phyloP scores from a whole-genome alignment of 176 grass and related monocot genomes.

The Coix lacrymajobi region DNA sequence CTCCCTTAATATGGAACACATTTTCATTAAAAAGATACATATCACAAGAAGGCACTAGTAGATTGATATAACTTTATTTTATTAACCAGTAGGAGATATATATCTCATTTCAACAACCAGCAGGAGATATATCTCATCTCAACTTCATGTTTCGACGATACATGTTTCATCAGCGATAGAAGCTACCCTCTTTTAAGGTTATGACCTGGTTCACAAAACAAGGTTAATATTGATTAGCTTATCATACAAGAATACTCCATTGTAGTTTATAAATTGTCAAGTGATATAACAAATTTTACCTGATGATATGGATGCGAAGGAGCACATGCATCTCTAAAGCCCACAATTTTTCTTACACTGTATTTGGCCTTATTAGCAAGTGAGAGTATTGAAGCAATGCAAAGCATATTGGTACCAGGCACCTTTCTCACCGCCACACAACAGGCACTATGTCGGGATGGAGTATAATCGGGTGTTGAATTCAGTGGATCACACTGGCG shows the following conservation, averaged over 20 bases:
- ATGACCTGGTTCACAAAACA: not conserved
- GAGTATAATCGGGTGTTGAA: not conserved
- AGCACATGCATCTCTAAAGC: not conserved
- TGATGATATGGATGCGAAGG: not conserved
- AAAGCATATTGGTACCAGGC: not conserved
- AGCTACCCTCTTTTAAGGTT: not conserved
- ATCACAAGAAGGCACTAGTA: not conserved
- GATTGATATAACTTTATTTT: not conserved
- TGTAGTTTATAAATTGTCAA: not conserved
- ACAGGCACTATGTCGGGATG: not conserved
- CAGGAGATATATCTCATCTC: not conserved
- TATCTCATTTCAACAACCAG: not conserved
- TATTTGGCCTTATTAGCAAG: not conserved
- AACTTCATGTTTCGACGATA: not conserved
- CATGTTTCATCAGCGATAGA: not conserved
- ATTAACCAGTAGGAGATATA: not conserved
- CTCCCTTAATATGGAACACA: not conserved
- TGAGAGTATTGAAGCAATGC: not conserved
- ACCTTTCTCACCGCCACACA: not conserved
- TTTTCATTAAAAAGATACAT: not conserved
- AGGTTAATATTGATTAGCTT: not conserved
- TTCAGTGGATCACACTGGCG: not conserved
- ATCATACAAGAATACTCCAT: not conserved
- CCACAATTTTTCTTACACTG: not conserved
- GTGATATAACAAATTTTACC: not conserved